Base-by-base conservation (phyloP, 192 early-diverging fungal species). In the Dimargaris xerosporica region DNA sequence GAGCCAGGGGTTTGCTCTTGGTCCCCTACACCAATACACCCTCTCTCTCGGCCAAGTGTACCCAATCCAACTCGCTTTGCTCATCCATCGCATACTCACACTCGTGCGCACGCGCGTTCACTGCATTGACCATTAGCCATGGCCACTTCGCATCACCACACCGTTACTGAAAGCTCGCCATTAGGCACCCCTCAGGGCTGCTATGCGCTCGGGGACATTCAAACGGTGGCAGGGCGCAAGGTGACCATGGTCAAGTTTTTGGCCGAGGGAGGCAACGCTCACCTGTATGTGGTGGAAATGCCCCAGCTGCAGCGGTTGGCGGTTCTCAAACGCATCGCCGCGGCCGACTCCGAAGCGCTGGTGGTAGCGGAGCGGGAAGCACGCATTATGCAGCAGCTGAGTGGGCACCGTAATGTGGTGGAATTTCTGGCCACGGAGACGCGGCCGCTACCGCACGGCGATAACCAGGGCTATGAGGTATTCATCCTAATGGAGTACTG, bases 401-500 rank as follows among this genome's bases (percentile, higher is more conserved):
- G 86, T 10, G 83, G 76, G 19, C 90, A 93, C 69, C 80, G 86
- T 39, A 85, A 91, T 64, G 91, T 94, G 64, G 88, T 92, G 23
- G 64, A 73, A 47, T 90, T 88, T 63, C 76, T 84, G 53, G 94
- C 90, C 58, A 85, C 84, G 4, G 75, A 83, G 62, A 71, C 83
- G 25, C 72, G 71, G 60, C 71, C 70, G 45, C 58, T 80, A 46
- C 72, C 73, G 30, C 67, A 68, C 21, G 85, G 78, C 19, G 34
- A 39, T 2, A 39, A 39, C 34, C 55, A 50, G 45, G 82, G 87
- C n/a, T 92, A 77, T 54, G 87, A 92, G 62, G 75, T 82, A 15
- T 77, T 86, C 52, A 91, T 97, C 50, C 75, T 97, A 68, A 94
- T 94, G 89, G 94, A 97, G 67, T 84, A 88, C 69, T 97, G 94